Percentiles rank a stretch among this genome's conserved stretches.
These are phyloP conservation scores for Spencermartinsiella ligniputridi DNA, from an alignment of 1,139 yeast genomes.

Conservation along the genomic window DNA sequence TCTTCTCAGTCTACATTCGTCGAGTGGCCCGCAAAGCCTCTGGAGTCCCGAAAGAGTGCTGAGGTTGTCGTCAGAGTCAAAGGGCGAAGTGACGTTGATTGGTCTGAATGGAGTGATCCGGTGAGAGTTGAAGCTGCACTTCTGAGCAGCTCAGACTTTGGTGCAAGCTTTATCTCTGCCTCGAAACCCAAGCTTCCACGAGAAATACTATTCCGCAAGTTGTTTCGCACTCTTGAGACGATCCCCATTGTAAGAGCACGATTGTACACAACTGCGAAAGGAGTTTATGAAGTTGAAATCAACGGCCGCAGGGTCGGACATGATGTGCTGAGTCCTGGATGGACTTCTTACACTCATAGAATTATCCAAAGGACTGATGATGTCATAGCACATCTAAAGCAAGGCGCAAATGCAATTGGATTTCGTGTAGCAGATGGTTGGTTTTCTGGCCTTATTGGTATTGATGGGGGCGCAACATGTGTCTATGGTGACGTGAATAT, in stretches of 20 bases:
- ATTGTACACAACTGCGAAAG: constrained; percentile 22
- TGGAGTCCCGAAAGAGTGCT: constrained; percentile 9
- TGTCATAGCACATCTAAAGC: constrained; percentile 12
- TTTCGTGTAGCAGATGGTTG: constrained; percentile 26
- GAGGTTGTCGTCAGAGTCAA: constrained; percentile 10
- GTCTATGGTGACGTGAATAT: constrained; percentile 22
- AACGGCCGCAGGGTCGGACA: constrained; percentile 20
- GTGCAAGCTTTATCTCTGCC: constrained; percentile 11
- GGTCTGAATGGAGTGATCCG: constrained; percentile 11
- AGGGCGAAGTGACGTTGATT: constrained; percentile 5
- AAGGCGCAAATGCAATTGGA: constrained; percentile 18
- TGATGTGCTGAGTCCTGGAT: constrained; percentile 23
- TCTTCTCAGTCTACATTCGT: constrained; percentile 13
- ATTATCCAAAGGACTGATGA: constrained; percentile 20
- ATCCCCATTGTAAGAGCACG: constrained; percentile 7
- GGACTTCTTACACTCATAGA: constrained; percentile 23
- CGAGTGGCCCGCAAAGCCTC: constrained; percentile 11
- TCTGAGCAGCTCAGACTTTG: constrained; percentile 8
- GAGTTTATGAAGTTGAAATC: constrained; percentile 22
- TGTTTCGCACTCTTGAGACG: neutral
- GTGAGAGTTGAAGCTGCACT: constrained; percentile 7
- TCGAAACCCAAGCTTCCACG: constrained; percentile 6
- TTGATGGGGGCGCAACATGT: constrained; percentile 22
- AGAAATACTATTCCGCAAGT: constrained; percentile 9
- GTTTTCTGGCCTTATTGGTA: constrained; percentile 24